These are phyloP conservation scores for Trametes sanguinea DNA, from an alignment of 768 basidiomycete species.

Conservation along the genomic window DNA sequence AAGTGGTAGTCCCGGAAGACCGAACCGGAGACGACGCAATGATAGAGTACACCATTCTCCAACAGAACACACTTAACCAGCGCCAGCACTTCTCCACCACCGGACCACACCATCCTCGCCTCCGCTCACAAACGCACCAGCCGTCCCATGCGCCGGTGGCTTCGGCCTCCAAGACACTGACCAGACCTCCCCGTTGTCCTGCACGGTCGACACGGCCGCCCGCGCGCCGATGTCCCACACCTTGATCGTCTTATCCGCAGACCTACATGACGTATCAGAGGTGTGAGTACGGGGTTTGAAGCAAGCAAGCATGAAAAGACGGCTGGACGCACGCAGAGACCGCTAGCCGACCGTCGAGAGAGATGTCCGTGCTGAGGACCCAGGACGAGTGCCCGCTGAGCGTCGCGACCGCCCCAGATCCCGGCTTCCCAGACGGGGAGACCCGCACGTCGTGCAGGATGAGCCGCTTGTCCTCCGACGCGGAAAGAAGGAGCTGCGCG, in stretches of 20 bases:
- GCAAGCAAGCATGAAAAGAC: neutral
- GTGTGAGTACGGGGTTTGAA: neutral
- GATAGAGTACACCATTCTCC: too few species aligned
- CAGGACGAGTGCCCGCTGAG: constrained; percentile 89
- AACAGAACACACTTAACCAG: constrained; percentile 30
- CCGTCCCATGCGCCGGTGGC: constrained; percentile 51
- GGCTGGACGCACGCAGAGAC: constrained; percentile 67
- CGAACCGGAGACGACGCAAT: too few species aligned
- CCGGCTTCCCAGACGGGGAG: constrained; percentile 55
- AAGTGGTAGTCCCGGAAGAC: too few species aligned
- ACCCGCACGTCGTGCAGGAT: constrained; percentile 87
- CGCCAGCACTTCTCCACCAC: constrained; percentile 79
- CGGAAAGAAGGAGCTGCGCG: constrained; percentile 77
- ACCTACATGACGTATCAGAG: constrained; percentile 43
- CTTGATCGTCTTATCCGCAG: constrained; percentile 83
- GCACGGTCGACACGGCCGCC: constrained; percentile 71
- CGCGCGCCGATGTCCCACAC: constrained; percentile 84
- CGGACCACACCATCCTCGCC: constrained; percentile 73
- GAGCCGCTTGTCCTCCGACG: constrained; percentile 91
- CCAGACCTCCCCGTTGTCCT: constrained; percentile 85
- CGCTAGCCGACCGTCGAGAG: constrained; percentile 77
- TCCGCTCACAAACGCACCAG: constrained; percentile 72
- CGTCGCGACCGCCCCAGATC: constrained; percentile 80
- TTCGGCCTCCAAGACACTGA: constrained; percentile 78
- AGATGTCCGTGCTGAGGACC: constrained; percentile 83